Conservation (phyloP, 2,329 filamentous ascomycete genomes). For the Penicillium sp. region DNA sequence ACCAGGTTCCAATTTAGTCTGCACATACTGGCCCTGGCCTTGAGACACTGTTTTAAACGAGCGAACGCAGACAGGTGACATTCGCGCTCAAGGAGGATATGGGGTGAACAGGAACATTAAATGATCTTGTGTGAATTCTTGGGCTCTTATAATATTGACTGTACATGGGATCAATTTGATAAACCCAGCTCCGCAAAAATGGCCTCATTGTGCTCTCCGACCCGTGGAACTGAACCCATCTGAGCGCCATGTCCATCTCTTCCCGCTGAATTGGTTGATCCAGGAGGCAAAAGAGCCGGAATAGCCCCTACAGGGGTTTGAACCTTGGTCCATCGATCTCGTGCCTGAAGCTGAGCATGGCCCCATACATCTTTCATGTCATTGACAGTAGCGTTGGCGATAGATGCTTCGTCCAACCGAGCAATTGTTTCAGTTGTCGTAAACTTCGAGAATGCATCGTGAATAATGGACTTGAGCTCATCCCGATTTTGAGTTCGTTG, state of each 20-base stretch:
- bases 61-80: no score
- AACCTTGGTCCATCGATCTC: constrained; percentile 52
- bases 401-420: constrained; percentile 47
- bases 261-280: constrained; percentile 32
- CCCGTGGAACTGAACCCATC: constrained; percentile 42
- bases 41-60: no score
- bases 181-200: constrained; percentile 47
- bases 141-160: background rate
- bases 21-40: no score
- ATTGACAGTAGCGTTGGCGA: constrained; percentile 57
- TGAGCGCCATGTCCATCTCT: constrained; percentile 15
- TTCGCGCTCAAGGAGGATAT: no score
- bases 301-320: constrained; percentile 47
- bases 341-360: constrained; percentile 51
- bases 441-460: constrained; percentile 38
- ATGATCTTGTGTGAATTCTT: background rate
- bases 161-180: background rate
- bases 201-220: constrained; percentile 51
- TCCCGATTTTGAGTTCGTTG: constrained; percentile 48
- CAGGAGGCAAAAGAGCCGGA: constrained; percentile 51
- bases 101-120: background rate
- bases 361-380: constrained; percentile 55
- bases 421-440: constrained; percentile 42
- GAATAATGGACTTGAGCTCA: constrained; percentile 47
- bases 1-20: no score